Conservation (phyloP, 768 basidiomycete genomes). For the Vishniacozyma victoriae region DNA sequence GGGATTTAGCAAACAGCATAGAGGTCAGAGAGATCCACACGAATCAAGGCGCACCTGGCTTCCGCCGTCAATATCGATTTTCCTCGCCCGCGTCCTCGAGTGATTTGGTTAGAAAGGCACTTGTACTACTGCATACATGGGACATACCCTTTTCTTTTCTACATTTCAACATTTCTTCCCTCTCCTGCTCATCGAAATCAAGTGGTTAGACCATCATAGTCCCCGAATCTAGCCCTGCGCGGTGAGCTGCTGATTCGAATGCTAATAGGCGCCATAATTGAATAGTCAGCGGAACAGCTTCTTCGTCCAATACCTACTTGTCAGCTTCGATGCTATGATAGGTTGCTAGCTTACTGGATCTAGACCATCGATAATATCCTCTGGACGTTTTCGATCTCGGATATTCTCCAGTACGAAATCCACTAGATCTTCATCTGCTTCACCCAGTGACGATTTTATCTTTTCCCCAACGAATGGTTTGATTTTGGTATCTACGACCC, state of each 20-base stretch:
- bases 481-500: slow-evolving; percentile 68
- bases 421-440: slow-evolving; percentile 85
- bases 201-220: slow-evolving; percentile 59
- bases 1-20: no score
- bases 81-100: no score
- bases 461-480: slow-evolving; percentile 74
- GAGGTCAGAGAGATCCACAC: no score
- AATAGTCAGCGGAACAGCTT: slow-evolving; percentile 71
- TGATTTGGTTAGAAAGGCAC: no score
- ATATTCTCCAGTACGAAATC: slow-evolving; percentile 91
- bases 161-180: background rate
- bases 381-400: slow-evolving; percentile 79
- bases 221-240: slow-evolving; percentile 80
- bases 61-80: no score
- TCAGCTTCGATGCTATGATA: background rate
- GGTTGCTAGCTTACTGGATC: slow-evolving; percentile 64
- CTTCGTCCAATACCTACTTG: slow-evolving; percentile 82
- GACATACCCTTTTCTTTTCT: background rate
- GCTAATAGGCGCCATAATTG: slow-evolving; percentile 86
- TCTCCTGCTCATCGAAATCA: background rate
- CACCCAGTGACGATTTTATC: slow-evolving; percentile 82
- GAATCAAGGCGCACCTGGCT: no score
- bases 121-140: background rate
- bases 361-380: slow-evolving; percentile 79
- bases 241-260: slow-evolving; percentile 91